Conservation (phyloP, 2,329 filamentous ascomycete genomes). For the Davidsoniella australis region DNA sequence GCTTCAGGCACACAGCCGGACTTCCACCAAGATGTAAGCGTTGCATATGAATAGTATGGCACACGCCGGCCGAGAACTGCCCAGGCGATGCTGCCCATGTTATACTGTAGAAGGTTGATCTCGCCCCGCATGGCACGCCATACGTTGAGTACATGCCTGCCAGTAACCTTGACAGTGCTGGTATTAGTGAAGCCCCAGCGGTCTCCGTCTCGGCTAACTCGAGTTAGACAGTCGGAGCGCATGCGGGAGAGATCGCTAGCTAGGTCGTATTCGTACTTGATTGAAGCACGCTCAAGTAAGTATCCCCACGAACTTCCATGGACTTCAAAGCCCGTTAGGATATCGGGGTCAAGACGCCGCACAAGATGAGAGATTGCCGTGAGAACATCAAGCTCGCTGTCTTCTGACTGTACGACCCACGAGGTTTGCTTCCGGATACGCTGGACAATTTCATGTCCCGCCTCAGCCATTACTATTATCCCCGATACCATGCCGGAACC, state of each 20-base stretch:
- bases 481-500: constrained; percentile 34
- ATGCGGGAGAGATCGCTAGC: constrained; percentile 54
- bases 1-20: not conserved
- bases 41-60: constrained; percentile 67
- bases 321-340: constrained; percentile 87
- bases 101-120: constrained; percentile 81
- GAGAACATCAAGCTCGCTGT: constrained; percentile 69
- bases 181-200: constrained; percentile 90
- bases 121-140: constrained; percentile 95
- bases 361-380: constrained; percentile 79
- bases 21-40: constrained; percentile 65
- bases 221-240: constrained; percentile 16
- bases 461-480: constrained; percentile 47
- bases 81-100: constrained; percentile 88
- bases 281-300: constrained; percentile 70
- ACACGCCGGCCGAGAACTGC: constrained; percentile 76
- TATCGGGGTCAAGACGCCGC: constrained; percentile 68
- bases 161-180: constrained; percentile 81
- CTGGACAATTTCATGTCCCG: constrained; percentile 36
- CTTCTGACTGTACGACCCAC: constrained; percentile 45
- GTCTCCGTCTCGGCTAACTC: constrained; percentile 73
- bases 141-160: constrained; percentile 89
- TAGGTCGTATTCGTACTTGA: constrained; percentile 78
- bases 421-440: constrained; percentile 43
- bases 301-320: constrained; percentile 92